Percentiles rank a stretch among this genome's conserved stretches.
These are phyloP conservation scores for Moringa oleifera DNA, from an alignment of 345 rosid genomes.

Conservation along the genomic window DNA sequence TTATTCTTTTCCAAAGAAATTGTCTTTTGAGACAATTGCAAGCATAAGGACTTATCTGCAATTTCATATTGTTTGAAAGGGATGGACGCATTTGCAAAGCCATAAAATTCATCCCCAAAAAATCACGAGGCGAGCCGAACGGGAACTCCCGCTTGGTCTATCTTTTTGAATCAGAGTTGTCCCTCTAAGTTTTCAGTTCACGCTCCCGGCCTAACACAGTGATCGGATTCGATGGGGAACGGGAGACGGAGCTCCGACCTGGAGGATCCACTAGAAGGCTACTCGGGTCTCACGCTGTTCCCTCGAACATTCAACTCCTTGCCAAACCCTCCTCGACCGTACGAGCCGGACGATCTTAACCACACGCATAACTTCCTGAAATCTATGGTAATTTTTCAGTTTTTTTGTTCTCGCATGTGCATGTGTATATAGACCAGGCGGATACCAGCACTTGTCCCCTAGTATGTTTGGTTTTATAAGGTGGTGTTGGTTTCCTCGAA, in stretches of 20 bases:
- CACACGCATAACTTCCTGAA: conserved; percentile 48
- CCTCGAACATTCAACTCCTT: conserved; percentile 49
- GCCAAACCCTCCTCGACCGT: conserved; percentile 24
- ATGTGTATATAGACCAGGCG: no score
- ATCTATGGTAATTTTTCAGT: conserved; percentile 37
- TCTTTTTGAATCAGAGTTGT: neutral
- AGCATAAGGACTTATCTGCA: no score
- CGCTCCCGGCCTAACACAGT: neutral
- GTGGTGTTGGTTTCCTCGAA: neutral
- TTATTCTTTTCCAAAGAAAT: no score
- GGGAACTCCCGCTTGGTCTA: neutral
- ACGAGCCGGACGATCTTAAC: conserved; percentile 36
- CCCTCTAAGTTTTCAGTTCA: neutral
- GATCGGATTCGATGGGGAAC: conserved; percentile 15
- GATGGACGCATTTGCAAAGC: no score
- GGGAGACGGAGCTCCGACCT: conserved; percentile 8
- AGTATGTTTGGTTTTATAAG: no score
- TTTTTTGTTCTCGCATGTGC: neutral
- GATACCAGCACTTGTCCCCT: no score
- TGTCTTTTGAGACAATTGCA: no score
- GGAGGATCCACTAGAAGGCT: conserved; percentile 50
- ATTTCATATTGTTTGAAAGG: no score
- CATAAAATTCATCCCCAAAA: no score
- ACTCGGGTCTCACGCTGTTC: conserved; percentile 56
- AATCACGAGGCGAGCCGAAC: no score